Conservation (phyloP, 2,329 filamentous ascomycete species). For the Stemphylium beticola region DNA sequence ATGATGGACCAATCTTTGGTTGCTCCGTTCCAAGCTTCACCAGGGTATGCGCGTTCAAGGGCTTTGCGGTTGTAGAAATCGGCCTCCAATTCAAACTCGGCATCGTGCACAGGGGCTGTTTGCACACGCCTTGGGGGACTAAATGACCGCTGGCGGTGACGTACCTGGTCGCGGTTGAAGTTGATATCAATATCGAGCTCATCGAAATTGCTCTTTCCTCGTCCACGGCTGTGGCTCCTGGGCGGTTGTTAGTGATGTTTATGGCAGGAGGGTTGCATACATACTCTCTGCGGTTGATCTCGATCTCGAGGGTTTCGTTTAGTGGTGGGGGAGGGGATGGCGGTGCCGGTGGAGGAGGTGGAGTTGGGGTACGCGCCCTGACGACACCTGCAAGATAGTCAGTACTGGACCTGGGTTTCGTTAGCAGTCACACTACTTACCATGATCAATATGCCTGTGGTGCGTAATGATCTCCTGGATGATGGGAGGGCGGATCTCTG, state of each 20-base stretch:
- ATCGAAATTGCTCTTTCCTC: slow-evolving; percentile 57
- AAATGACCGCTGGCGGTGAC: slow-evolving; percentile 49
- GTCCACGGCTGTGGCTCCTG: slow-evolving; percentile 51
- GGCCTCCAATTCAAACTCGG: slow-evolving; percentile 60
- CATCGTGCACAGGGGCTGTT: slow-evolving; percentile 46
- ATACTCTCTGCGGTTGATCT: slow-evolving; percentile 60
- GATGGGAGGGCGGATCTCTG: slow-evolving; percentile 78
- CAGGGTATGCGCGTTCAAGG: slow-evolving; percentile 70
- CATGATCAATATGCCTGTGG: slow-evolving; percentile 86
- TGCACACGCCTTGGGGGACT: slow-evolving; percentile 38
- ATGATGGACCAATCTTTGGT: slow-evolving; percentile 82
- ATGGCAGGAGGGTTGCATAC: slow-evolving; percentile 15
- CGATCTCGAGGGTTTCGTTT: slow-evolving; percentile 63
- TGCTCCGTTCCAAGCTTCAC: slow-evolving; percentile 75
- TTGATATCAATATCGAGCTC: slow-evolving; percentile 71
- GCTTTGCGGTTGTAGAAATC: slow-evolving; percentile 72
- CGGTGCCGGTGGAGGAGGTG: slow-evolving; percentile 54
- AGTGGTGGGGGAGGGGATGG: slow-evolving; percentile 55
- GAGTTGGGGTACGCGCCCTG: slow-evolving; percentile 55
- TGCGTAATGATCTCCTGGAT: slow-evolving; percentile 90
- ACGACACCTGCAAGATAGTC: slow-evolving; percentile 49
- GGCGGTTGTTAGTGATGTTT: slow-evolving; percentile 7
- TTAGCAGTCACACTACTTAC: slow-evolving; percentile 57
- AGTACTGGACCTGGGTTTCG: neutral
- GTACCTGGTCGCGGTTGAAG: slow-evolving; percentile 60